phyloP scores from a whole-genome alignment of 371 early-diverging fungal genomes.

The Umbelopsis sp. region DNA sequence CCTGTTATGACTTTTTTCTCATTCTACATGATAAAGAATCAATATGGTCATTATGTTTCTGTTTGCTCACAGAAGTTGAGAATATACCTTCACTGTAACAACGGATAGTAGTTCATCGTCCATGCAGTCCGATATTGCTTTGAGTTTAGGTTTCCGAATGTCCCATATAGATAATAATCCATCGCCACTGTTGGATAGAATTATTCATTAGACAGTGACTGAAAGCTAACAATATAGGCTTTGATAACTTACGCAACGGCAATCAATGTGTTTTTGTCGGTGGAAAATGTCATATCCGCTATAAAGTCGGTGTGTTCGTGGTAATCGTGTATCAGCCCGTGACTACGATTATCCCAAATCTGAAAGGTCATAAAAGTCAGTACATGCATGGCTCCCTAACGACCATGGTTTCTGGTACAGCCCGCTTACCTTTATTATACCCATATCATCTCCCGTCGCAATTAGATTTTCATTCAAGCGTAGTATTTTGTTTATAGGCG shows the following conservation, averaged over 20 bases:
- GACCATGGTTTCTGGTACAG: too few relatives aligned
- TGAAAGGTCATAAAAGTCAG: slow-evolving; percentile 15
- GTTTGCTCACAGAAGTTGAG: too few relatives aligned
- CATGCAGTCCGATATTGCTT: slow-evolving; percentile 75
- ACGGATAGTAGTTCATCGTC: slow-evolving; percentile 90
- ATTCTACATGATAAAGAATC: slow-evolving; percentile 37
- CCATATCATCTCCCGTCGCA: slow-evolving; percentile 89
- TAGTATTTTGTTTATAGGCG: slow-evolving; percentile 77
- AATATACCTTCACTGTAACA: slow-evolving; percentile 64
- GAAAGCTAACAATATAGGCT: neutral
- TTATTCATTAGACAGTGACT: neutral
- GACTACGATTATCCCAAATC: slow-evolving; percentile 83
- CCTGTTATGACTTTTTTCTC: slow-evolving; percentile 82
- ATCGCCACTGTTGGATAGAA: slow-evolving; percentile 64
- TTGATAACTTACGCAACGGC: slow-evolving; percentile 53
- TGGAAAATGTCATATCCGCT: slow-evolving; percentile 72
- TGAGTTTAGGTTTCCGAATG: slow-evolving; percentile 71
- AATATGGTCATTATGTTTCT: too few relatives aligned
- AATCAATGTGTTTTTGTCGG: slow-evolving; percentile 66
- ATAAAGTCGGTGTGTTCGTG: slow-evolving; percentile 85
- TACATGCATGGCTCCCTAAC: too few relatives aligned
- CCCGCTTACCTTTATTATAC: slow-evolving; percentile 69
- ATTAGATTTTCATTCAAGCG: slow-evolving; percentile 64
- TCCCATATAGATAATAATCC: slow-evolving; percentile 87
- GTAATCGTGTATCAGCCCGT: slow-evolving; percentile 66